Conservation (phyloP, 1,284 basidiomycete genomes). For the Ceratobasidium sp. region DNA sequence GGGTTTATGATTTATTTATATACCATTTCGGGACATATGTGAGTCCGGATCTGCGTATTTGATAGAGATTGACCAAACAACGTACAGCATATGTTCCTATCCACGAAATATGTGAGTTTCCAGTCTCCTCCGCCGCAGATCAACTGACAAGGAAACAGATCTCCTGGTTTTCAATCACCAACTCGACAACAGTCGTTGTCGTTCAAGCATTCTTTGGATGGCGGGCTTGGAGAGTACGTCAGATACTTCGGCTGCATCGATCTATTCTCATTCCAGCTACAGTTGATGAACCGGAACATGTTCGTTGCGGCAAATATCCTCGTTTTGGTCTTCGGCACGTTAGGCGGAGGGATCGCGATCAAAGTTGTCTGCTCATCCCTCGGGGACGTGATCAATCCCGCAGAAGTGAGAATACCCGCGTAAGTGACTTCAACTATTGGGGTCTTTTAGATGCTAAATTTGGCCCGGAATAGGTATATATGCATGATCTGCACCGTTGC, state of each 20-base stretch:
- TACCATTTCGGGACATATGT: constrained; percentile 42
- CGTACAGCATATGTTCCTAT: constrained; percentile 34
- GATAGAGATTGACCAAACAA: background rate
- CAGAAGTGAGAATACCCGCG: constrained; percentile 31
- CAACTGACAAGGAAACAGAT: background rate
- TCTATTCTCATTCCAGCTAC: background rate
- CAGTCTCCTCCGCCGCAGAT: background rate
- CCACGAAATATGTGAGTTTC: constrained; percentile 37
- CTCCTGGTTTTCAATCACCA: constrained; percentile 33
- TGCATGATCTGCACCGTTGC: constrained; percentile 37
- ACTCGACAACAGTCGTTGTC: constrained; percentile 40
- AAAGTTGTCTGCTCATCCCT: constrained; percentile 30
- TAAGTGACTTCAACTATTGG: background rate
- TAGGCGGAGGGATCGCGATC: constrained; percentile 33
- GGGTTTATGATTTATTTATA: constrained; percentile 43
- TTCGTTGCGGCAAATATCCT: constrained; percentile 5
- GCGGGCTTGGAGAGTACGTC: constrained; percentile 31
- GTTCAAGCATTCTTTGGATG: constrained; percentile 41
- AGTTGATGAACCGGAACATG: constrained; percentile 25
- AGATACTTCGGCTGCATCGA: background rate
- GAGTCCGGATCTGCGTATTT: background rate
- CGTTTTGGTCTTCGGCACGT: background rate
- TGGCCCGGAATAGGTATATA: constrained; percentile 11
- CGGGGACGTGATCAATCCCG: constrained; percentile 14
- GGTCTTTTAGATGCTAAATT: background rate